Conservation (phyloP, 495 filamentous ascomycete species). For the Neurospora sp. region DNA sequence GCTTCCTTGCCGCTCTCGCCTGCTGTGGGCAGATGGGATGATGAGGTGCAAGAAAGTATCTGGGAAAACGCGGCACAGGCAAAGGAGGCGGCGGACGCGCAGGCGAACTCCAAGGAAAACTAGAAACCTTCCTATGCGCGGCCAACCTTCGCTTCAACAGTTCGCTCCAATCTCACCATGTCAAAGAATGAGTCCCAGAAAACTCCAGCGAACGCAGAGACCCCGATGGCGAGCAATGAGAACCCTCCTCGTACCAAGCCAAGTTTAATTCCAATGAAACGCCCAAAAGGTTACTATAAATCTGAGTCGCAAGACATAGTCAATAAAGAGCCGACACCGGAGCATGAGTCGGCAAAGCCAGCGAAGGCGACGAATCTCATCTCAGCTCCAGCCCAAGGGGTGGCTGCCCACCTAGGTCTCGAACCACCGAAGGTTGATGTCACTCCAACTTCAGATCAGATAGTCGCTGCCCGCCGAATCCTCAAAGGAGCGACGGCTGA, state of each 20-base stretch:
- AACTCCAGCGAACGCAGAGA: neutral
- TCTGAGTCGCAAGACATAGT: neutral
- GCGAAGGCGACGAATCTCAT: neutral
- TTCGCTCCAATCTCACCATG: neutral
- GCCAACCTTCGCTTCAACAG: neutral
- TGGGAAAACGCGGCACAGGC: neutral
- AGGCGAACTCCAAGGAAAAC: neutral
- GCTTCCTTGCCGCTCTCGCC: constrained; percentile 15
- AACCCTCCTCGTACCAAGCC: neutral
- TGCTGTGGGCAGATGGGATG: constrained; percentile 35
- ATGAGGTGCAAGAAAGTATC: constrained; percentile 27
- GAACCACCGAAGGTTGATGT: neutral
- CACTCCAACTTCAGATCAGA: neutral
- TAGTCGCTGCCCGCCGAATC: neutral
- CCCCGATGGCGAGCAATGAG: neutral
- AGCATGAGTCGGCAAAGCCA: neutral
- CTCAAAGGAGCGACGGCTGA: neutral
- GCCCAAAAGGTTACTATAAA: neutral
- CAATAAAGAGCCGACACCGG: neutral
- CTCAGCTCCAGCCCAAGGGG: neutral
- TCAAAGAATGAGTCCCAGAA: neutral
- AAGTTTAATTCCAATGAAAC: neutral
- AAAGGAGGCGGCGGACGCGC: neutral
- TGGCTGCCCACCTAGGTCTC: neutral
- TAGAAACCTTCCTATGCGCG: neutral